phyloP scores from a whole-genome alignment of 2,329 filamentous ascomycete species.

The Xylaria sp. region DNA sequence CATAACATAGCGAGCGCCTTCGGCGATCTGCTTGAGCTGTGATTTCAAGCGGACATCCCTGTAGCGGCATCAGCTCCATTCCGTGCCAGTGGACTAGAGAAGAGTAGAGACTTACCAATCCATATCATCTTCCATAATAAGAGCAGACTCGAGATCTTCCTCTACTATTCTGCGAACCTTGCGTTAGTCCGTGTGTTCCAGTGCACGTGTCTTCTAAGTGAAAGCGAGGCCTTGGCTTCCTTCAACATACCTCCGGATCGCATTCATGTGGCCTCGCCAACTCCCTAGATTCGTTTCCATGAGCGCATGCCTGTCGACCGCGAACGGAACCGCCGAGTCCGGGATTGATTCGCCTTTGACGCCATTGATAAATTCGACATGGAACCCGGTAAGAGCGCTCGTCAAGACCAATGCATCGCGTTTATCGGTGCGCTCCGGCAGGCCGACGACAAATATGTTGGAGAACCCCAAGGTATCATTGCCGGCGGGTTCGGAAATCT shows the following conservation, averaged over 20 bases:
- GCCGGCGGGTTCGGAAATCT: conserved; percentile 11
- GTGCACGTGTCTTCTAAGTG: too few species aligned
- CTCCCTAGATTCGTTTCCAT: conserved; percentile 54
- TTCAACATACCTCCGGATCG: conserved; percentile 45
- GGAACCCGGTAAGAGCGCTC: conserved; percentile 55
- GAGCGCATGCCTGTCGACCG: conserved; percentile 44
- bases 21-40: conserved; percentile 49
- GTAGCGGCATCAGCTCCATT: not conserved
- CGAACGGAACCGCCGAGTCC: conserved; percentile 57
- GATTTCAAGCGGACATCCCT: conserved; percentile 51
- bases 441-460: conserved; percentile 56
- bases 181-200: conserved; percentile 8
- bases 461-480: conserved; percentile 49
- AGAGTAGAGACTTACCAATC: conserved; percentile 48
- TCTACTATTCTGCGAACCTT: conserved; percentile 48
- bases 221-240: too few species aligned
- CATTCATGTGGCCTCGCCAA: conserved; percentile 56
- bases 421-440: conserved; percentile 61
- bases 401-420: conserved; percentile 60
- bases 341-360: conserved; percentile 54
- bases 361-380: conserved; percentile 58
- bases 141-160: conserved; percentile 50
- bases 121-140: conserved; percentile 56
- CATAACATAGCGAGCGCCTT: conserved; percentile 49
- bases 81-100: not conserved